Percentiles rank a stretch among this genome's conserved stretches.
These are phyloP conservation scores for Hericium coralloides DNA, from an alignment of 768 basidiomycete genomes.

Conservation along the genomic window DNA sequence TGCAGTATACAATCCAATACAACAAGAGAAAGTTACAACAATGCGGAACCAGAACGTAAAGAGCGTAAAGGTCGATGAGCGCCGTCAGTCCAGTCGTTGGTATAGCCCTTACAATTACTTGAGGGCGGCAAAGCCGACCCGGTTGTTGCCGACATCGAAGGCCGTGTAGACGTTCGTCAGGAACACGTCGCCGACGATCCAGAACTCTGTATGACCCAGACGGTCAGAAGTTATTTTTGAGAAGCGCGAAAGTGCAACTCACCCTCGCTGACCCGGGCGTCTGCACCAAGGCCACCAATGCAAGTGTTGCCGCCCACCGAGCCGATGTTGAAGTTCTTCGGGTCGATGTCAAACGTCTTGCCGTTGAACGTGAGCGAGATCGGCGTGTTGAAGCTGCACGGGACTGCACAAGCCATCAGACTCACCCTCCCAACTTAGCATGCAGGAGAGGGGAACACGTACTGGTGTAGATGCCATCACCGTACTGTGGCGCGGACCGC, in stretches of 20 bases:
- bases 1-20: too few species aligned
- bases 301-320: constrained; percentile 12
- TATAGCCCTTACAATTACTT: neutral
- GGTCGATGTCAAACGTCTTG: constrained; percentile 16
- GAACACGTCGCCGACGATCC: constrained; percentile 6
- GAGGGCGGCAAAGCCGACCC: constrained; percentile 7
- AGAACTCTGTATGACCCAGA: neutral
- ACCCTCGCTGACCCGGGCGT: neutral
- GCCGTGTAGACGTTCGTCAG: constrained; percentile 7
- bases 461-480: constrained; percentile 20
- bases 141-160: constrained; percentile 7
- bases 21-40: too few species aligned
- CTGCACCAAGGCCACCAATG: constrained; percentile 8
- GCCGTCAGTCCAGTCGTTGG: too few species aligned
- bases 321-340: constrained; percentile 21
- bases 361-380: constrained; percentile 23
- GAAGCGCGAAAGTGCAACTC: neutral
- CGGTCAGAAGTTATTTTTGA: neutral
- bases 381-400: constrained; percentile 10
- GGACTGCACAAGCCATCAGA: constrained; percentile 6
- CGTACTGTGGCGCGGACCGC: constrained; percentile 5
- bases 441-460: neutral
- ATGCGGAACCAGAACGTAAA: too few species aligned
- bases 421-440: neutral
- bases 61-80: too few species aligned